Evolutionary conservation across 2,329 filamentous ascomycete genomes (phyloP), one percentile per base, ranked within the genome.

Genomic region (Drechslera avenae): DNA sequence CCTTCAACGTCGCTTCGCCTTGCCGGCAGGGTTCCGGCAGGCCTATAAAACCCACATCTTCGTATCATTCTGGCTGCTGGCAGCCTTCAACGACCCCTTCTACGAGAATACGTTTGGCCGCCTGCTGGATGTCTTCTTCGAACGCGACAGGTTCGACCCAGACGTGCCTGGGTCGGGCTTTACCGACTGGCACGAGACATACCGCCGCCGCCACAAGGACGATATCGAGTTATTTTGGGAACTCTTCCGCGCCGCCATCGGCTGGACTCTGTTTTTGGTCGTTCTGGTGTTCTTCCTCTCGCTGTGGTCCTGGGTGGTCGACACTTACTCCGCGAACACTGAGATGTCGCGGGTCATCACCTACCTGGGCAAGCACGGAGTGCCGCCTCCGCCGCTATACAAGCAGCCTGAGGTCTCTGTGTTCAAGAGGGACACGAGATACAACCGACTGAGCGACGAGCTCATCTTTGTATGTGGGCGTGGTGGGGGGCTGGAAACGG

Each of bases 161-260:
- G 31, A 51, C 14, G 31, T 50, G 35, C 50, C 50, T 30, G 54
- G 54, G 16, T 54, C 43, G 5, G 50, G 54, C 39, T 54, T 56
- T 39, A 47, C 50, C 10, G 34, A 54, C 17, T 56, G 54, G 50
- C 39, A 48, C 42, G 39, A 51, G n/a, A 42, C 16, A 4, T 33
- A 45, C 23, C 26, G 16, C 18, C 43, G 50, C 39, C 46, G 39
- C 18, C 23, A 50, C 18, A 12, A 21, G 8, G 18, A 48, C 39
- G 42, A 44, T 23, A 44, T 56, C 9, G 39, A 35, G 9, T 32
- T 44, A 13, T 42, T 21, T 16, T 39, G 23, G 33, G 32, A 17
- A 13, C 35, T 39, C 13, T 21, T 45, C 12, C 28, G 19, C 28
- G 28, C 39, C 31, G 31, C 26, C 8, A 12, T 54, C 14, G 34